Percentiles rank a stretch among this genome's conserved stretches.
Evolutionary conservation across 1,284 basidiomycete species (phyloP).

Genomic region (Polyporus tsugae): DNA sequence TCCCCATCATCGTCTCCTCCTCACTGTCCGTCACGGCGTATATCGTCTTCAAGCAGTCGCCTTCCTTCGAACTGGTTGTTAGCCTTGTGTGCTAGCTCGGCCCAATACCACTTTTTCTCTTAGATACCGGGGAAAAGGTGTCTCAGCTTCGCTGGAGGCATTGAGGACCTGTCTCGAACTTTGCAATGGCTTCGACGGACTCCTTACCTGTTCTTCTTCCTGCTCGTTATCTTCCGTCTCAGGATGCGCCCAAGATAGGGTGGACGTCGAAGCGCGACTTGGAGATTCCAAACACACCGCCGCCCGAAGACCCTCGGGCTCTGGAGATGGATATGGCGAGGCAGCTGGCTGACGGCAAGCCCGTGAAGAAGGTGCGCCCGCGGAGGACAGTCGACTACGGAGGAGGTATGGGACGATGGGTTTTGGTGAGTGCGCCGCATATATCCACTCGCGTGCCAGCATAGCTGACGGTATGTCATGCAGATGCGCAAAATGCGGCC

Average conservation of each 20-base stretch:
- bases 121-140: neutral
- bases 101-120: neutral
- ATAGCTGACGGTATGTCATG: neutral
- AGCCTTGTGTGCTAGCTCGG: neutral
- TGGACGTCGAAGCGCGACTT: conserved; percentile 30
- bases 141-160: neutral
- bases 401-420: conserved; percentile 86
- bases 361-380: conserved; percentile 90
- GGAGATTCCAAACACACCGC: conserved; percentile 26
- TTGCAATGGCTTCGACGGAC: conserved; percentile 8
- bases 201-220: conserved; percentile 23
- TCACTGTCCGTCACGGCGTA: neutral
- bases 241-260: conserved; percentile 17
- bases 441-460: neutral
- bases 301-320: conserved; percentile 28
- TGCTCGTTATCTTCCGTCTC: conserved; percentile 14
- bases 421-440: conserved; percentile 62
- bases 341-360: conserved; percentile 75
- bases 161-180: neutral
- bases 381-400: conserved; percentile 95
- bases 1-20: neutral
- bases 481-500: conserved; percentile 81
- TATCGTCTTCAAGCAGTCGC: no score
- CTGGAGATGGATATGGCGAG: conserved; percentile 79
- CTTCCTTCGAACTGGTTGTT: neutral